These are phyloP conservation scores for Viola pubescens DNA, from an alignment of 441 rosid genomes.

Conservation along the genomic window DNA sequence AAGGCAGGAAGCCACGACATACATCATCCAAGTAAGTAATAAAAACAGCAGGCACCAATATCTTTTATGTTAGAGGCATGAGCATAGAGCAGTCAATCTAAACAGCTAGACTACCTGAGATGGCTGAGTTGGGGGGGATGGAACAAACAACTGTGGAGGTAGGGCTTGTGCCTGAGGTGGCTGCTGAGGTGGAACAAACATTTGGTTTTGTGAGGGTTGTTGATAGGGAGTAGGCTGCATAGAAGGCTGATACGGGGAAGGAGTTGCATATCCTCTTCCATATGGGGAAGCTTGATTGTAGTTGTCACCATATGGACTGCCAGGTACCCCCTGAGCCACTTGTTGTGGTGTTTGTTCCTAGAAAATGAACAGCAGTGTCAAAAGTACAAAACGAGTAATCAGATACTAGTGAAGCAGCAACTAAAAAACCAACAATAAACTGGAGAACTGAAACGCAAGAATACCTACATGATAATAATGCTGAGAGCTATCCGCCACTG, in stretches of 20 bases:
- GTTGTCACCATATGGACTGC: conserved; percentile 45
- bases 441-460: conserved; percentile 8
- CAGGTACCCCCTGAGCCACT: conserved; percentile 40
- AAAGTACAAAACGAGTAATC: neutral
- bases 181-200: neutral
- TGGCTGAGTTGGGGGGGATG: conserved; percentile 29
- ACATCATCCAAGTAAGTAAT: no score
- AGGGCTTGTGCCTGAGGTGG: conserved; percentile 21
- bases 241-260: conserved; percentile 47
- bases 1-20: no score
- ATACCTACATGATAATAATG: conserved; percentile 52
- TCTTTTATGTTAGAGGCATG: no score
- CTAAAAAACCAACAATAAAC: conserved; percentile 10
- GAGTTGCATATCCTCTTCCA: conserved; percentile 40
- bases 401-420: conserved; percentile 6
- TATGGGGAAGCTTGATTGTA: conserved; percentile 52
- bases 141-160: conserved; percentile 38
- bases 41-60: no score
- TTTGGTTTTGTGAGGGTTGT: no score
- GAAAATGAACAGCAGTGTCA: conserved; percentile 15
- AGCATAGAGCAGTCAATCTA: no score
- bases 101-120: conserved; percentile 41
- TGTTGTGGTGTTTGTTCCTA: conserved; percentile 38
- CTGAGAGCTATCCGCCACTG: conserved; percentile 29
- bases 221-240: conserved; percentile 21